phyloP scores from a whole-genome alignment of 2,329 filamentous ascomycete genomes.

The Juglanconis sp. region DNA sequence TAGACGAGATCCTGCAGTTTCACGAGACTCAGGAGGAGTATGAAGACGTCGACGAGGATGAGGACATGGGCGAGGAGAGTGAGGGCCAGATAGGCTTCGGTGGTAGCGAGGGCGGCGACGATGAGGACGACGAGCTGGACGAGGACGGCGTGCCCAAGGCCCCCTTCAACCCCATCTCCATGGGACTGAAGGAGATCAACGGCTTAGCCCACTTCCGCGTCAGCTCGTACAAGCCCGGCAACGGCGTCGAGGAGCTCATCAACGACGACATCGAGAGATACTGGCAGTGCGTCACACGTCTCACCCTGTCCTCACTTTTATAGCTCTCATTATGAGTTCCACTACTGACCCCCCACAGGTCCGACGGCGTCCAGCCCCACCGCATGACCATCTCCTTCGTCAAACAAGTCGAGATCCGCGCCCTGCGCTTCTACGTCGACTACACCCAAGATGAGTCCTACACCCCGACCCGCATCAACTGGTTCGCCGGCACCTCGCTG shows the following conservation, averaged over 20 bases:
- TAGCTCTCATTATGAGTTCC: background rate
- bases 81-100: background rate
- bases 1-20: conserved; percentile 18
- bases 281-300: conserved; percentile 63
- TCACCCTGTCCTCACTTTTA: no score
- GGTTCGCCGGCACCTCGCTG: conserved; percentile 84
- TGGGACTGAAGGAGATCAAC: conserved; percentile 76
- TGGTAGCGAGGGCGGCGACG: background rate
- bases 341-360: conserved; percentile 42
- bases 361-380: conserved; percentile 81
- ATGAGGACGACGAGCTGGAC: conserved; percentile 12
- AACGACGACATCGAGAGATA: conserved; percentile 70
- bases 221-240: conserved; percentile 76
- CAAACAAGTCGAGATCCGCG: conserved; percentile 74
- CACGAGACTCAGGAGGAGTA: conserved; percentile 22
- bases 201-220: conserved; percentile 82
- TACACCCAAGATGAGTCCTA: conserved; percentile 94
- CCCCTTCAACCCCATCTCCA: conserved; percentile 49
- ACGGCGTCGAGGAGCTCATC: conserved; percentile 72
- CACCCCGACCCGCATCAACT: conserved; percentile 87
- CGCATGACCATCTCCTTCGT: conserved; percentile 78
- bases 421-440: conserved; percentile 82
- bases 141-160: conserved; percentile 5
- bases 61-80: conserved; percentile 3
- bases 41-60: conserved; percentile 17